Percentiles rank a stretch among this genome's conserved stretches.
phyloP scores from a whole-genome alignment of 345 rosid species.

The Populus ilicifolia region DNA sequence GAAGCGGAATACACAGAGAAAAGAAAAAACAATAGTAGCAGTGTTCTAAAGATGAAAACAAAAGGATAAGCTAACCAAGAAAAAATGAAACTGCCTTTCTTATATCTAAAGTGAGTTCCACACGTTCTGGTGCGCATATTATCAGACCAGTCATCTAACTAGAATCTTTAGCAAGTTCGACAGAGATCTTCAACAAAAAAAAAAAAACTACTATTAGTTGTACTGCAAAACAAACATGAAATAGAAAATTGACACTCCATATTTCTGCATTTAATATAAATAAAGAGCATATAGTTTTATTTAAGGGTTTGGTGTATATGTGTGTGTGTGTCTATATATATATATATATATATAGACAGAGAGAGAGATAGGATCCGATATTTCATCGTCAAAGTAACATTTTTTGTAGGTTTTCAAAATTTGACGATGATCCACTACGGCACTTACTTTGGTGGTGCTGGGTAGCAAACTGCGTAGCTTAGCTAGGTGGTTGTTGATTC shows the following conservation, averaged over 20 bases:
- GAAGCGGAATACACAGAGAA: slow-evolving; percentile 4
- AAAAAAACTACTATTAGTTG: neutral
- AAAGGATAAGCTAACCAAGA: neutral
- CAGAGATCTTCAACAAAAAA: slow-evolving; percentile 14
- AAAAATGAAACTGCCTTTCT: slow-evolving; percentile 29
- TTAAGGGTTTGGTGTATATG: neutral
- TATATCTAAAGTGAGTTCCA: neutral
- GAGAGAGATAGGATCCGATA: neutral
- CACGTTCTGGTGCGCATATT: slow-evolving; percentile 15
- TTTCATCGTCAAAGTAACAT: neutral
- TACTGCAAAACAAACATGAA: slow-evolving; percentile 22
- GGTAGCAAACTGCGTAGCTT: slow-evolving; percentile 93
- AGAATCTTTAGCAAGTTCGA: slow-evolving; percentile 32
- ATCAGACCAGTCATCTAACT: slow-evolving; percentile 22
- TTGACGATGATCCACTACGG: neutral
- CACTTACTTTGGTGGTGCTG: slow-evolving; percentile 93
- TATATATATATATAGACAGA: no score
- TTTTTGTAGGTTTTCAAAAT: neutral
- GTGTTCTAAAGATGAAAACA: slow-evolving; percentile 8
- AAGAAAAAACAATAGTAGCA: slow-evolving; percentile 9
- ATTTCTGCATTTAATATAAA: neutral
- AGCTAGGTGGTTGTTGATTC: slow-evolving; percentile 94
- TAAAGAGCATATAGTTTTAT: neutral
- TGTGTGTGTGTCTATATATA: no score
- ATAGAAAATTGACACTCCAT: slow-evolving; percentile 1